Base-by-base conservation (phyloP, 495 filamentous ascomycete species). In the Jackrogersella multiformis region DNA sequence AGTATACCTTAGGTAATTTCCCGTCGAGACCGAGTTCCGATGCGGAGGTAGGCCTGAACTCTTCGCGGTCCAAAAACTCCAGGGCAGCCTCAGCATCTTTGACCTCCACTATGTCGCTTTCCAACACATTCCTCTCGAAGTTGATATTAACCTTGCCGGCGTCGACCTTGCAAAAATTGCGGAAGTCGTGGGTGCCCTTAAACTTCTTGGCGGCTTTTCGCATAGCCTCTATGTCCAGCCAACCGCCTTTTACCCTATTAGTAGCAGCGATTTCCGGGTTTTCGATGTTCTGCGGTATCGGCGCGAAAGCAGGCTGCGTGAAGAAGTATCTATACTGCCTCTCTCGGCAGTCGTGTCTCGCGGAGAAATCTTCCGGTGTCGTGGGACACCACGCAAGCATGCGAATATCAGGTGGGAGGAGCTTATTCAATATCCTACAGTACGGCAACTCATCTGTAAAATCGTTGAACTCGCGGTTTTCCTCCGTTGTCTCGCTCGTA, bases 141-240 rank as follows among this genome's bases (percentile, higher is more conserved):
- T 90, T 92, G 18, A 87, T 85, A 59, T 96, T 88, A 69, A 96
- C 91, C 80, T 97, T 97, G 66, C 80, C 85, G 0, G 87, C 81
- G 78, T 99, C 96, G 35, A 97, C 77, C 74, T 94, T 94, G 83
- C 94, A 97, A 79, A 98, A 94, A 73, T 99, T 99, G 10, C 95
- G 87, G 80, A 98, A 98, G 77, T 99, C 96, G 79, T 97, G 92
- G 21, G 86, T 70, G 8, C 95, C 96, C 66, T 92, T 87, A 62
- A 91, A 93, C 45, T 86, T 76, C 72, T 85, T 87, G 26, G 94
- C 94, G 0, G 91, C 96, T 69, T 85, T 77, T 2, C 86, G 85
- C 95, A 99, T 99, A 13, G 88, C 88, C 5, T 87, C 88, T 44
- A 98, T 93, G 77, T 97, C 88, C 7, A 99, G 72, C 82, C 81